These are phyloP conservation scores for Pseudogymnoascus sp. DNA, from an alignment of 2,329 filamentous ascomycete species.

Conservation along the genomic window DNA sequence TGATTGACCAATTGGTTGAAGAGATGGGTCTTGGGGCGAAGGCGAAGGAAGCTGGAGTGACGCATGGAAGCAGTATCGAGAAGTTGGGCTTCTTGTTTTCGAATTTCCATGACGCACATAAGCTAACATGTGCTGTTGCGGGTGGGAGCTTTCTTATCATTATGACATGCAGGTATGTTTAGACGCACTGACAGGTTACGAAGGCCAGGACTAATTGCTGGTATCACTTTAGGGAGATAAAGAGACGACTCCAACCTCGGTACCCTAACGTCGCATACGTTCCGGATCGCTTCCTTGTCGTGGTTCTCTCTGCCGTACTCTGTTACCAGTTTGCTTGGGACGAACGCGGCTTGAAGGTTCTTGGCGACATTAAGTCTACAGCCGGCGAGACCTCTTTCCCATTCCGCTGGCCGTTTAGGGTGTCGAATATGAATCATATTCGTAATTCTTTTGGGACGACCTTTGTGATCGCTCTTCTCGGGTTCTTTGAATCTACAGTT, in stretches of 20 bases:
- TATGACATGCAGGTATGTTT: conserved; percentile 71
- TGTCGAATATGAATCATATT: conserved; percentile 70
- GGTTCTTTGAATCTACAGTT: conserved; percentile 97
- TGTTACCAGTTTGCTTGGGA: conserved; percentile 75
- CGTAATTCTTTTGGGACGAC: conserved; percentile 82
- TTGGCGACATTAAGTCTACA: conserved; percentile 71
- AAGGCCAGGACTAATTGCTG: conserved; percentile 10
- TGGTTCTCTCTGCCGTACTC: conserved; percentile 74
- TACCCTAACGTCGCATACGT: conserved; percentile 78
- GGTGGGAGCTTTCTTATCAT: conserved; percentile 76
- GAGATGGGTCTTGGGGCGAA: conserved; percentile 69
- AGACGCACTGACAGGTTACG: conserved; percentile 6
- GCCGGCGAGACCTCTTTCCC: conserved; percentile 61
- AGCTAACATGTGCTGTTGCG: conserved; percentile 67
- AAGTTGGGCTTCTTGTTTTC: conserved; percentile 73
- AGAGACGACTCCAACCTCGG: conserved; percentile 69
- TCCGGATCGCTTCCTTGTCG: conserved; percentile 84
- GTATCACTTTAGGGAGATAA: conserved; percentile 55
- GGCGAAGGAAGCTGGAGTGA: conserved; percentile 54
- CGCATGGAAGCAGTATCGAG: conserved; percentile 77
- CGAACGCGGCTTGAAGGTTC: conserved; percentile 66
- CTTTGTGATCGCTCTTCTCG: conserved; percentile 86
- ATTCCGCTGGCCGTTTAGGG: conserved; percentile 79
- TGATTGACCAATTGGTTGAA: conserved; percentile 88
- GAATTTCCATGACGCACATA: conserved; percentile 60